Evolutionary conservation across 352 stramenopile species (phyloP).

Genomic region (Pythium insidiosum): DNA sequence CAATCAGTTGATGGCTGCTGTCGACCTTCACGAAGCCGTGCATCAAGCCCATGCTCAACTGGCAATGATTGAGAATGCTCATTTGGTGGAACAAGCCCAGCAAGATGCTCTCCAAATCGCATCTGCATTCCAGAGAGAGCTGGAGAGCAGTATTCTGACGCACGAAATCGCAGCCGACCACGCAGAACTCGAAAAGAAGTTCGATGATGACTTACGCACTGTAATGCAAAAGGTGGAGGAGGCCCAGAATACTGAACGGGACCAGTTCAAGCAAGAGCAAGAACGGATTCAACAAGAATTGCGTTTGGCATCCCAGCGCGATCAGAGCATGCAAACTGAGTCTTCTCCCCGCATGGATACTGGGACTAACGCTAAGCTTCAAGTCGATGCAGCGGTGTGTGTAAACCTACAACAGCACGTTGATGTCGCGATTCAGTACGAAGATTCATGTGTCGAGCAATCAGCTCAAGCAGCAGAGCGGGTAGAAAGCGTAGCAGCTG

Average conservation of each 20-base stretch:
- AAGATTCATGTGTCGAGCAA: background rate
- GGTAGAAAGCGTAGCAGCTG: no score
- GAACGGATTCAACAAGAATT: constrained; percentile 14
- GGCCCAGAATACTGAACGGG: constrained; percentile 25
- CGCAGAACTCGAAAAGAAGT: constrained; percentile 28
- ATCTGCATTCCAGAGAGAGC: constrained; percentile 59
- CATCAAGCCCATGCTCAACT: constrained; percentile 54
- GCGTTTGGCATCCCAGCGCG: constrained; percentile 21
- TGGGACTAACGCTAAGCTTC: constrained; percentile 28
- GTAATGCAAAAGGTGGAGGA: constrained; percentile 29
- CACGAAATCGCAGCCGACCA: constrained; percentile 52
- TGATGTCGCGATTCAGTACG: constrained; percentile 27
- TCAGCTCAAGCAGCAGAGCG: no score
- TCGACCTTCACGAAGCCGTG: constrained; percentile 64
- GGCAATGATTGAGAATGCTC: constrained; percentile 44
- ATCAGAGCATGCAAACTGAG: constrained; percentile 49
- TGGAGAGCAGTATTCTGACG: constrained; percentile 29
- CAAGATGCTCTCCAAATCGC: constrained; percentile 39
- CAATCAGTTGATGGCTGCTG: constrained; percentile 38
- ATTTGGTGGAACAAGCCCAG: constrained; percentile 42
- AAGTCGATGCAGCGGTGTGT: constrained; percentile 22
- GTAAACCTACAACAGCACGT: constrained; percentile 14
- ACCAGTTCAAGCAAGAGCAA: constrained; percentile 8
- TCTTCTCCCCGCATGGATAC: constrained; percentile 16
- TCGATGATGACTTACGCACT: constrained; percentile 37